These are phyloP conservation scores for Chaetothyriales sp. DNA, from an alignment of 2,329 filamentous ascomycete genomes.

Conservation along the genomic window DNA sequence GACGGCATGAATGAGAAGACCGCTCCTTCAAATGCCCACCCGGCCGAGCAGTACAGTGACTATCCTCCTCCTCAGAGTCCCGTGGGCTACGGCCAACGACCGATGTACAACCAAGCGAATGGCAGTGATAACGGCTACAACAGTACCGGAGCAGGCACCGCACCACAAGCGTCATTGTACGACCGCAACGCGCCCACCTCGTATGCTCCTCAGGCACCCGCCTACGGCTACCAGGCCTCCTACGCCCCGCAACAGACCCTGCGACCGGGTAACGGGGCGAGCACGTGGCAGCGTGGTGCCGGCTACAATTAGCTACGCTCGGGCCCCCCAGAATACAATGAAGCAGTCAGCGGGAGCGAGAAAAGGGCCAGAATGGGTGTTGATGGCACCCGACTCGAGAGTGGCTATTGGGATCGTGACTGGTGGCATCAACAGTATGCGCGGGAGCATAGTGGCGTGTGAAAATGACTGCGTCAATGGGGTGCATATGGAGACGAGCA, in stretches of 20 bases:
- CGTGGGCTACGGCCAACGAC: slow-evolving; percentile 7
- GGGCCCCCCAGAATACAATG: slow-evolving; percentile 7
- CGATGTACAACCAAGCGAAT: slow-evolving; percentile 15
- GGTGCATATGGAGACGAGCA: background rate
- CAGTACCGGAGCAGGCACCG: slow-evolving; percentile 13
- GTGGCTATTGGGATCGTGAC: slow-evolving; percentile 19
- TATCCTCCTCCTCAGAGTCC: background rate
- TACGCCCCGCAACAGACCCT: slow-evolving; percentile 22
- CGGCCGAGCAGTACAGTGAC: slow-evolving; percentile 7
- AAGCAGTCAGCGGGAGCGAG: slow-evolving; percentile 5
- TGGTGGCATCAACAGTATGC: slow-evolving; percentile 14
- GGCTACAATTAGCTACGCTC: slow-evolving; percentile 45
- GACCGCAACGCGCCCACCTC: slow-evolving; percentile 15
- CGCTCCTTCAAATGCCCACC: slow-evolving; percentile 10
- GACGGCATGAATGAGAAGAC: slow-evolving; percentile 20
- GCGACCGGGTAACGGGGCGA: slow-evolving; percentile 38
- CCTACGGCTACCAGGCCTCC: slow-evolving; percentile 3
- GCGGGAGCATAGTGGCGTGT: background rate
- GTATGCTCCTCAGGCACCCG: slow-evolving; percentile 15
- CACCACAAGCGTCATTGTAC: slow-evolving; percentile 20
- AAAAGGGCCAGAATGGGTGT: slow-evolving; percentile 9
- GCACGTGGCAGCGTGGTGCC: slow-evolving; percentile 52
- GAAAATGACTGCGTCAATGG: background rate
- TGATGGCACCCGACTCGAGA: slow-evolving; percentile 8
- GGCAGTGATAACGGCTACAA: slow-evolving; percentile 6